phyloP scores from a whole-genome alignment of 2,329 filamentous ascomycete species.

The Aulographum hederae region DNA sequence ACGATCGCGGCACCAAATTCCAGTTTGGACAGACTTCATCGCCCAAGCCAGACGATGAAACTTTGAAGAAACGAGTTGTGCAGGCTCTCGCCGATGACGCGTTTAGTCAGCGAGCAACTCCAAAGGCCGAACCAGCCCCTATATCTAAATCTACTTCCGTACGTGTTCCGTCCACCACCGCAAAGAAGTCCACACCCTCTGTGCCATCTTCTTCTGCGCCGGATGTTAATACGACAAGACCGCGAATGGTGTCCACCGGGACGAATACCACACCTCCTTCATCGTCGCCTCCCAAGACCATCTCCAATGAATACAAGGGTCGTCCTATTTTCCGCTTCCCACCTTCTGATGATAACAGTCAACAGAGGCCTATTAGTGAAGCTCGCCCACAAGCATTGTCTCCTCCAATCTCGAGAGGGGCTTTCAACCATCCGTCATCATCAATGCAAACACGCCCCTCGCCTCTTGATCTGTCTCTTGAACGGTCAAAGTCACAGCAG shows the following conservation, averaged over 20 bases:
- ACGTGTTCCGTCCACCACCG: slow-evolving; percentile 10
- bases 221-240: slow-evolving; percentile 5
- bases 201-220: slow-evolving; percentile 12
- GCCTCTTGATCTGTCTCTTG: slow-evolving; percentile 6
- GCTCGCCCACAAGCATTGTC: not conserved
- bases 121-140: slow-evolving; percentile 10
- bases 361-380: not conserved
- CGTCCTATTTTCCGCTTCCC: slow-evolving; percentile 37
- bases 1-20: slow-evolving; percentile 70
- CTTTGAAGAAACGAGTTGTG: slow-evolving; percentile 47
- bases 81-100: slow-evolving; percentile 71
- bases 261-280: slow-evolving; percentile 57
- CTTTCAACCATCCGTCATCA: too few species aligned
- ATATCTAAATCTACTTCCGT: too few species aligned
- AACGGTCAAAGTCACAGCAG: slow-evolving; percentile 31
- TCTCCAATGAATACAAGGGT: slow-evolving; percentile 20
- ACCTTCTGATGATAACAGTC: slow-evolving; percentile 15
- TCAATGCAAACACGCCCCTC: not conserved
- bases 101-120: slow-evolving; percentile 38
- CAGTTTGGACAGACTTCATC: slow-evolving; percentile 45
- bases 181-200: slow-evolving; percentile 7
- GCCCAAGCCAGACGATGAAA: slow-evolving; percentile 28
- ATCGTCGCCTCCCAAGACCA: slow-evolving; percentile 13
- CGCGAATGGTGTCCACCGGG: slow-evolving; percentile 46
- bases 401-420: too few species aligned